Base-by-base conservation (phyloP, 2,329 filamentous ascomycete species). In the Ilyonectria mors-panacis region DNA sequence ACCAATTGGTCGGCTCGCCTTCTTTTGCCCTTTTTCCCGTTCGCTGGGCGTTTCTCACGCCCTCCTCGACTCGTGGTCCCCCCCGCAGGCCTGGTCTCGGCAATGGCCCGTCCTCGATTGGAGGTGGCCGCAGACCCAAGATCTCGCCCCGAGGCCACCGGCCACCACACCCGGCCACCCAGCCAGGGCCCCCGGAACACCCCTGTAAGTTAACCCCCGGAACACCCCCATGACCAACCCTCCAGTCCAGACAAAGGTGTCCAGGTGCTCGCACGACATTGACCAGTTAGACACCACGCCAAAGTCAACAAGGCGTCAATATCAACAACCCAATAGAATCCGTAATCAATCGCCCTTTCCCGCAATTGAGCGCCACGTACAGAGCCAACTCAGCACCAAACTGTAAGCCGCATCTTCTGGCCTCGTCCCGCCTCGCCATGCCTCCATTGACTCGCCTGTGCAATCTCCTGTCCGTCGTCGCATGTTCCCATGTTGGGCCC, bases 381-480 rank as follows among this genome's bases (percentile, higher is more conserved):
- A 30, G 48, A 23, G n/a, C 37, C 26, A 44, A 28, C 37, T 10
- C 21, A 30, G 35, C 37, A 9, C 28, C 54, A 53, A 70, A 33
- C 17, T 10, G 37, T 54, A 35, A 17, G 42, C 26, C 35, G 48
- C 51, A 15, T 62, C 47, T 39, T n/a, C 57, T 35, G 42, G 47
- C 51, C 23, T 26, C 28, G 30, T 70, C 56, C 45, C 62, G 47
- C 30, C 15, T 53, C 51, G 37, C 44, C 23, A 15, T 45, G 21
- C 53, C 39, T 69, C 21, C 48, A 72, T 65, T 74, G 62, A 57
- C 59, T 68, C 60, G 57, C 60, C 55, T 47, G 37, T 28, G 42
- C 63, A 45, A 33, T 61, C 17, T 66, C 30, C 44, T n/a, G 60
- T 23, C 59, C 58, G 54, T 67, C 19, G 50, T 19, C 6, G n/a